phyloP scores from a whole-genome alignment of 768 basidiomycete species.

The Rhizopogon roseolus region DNA sequence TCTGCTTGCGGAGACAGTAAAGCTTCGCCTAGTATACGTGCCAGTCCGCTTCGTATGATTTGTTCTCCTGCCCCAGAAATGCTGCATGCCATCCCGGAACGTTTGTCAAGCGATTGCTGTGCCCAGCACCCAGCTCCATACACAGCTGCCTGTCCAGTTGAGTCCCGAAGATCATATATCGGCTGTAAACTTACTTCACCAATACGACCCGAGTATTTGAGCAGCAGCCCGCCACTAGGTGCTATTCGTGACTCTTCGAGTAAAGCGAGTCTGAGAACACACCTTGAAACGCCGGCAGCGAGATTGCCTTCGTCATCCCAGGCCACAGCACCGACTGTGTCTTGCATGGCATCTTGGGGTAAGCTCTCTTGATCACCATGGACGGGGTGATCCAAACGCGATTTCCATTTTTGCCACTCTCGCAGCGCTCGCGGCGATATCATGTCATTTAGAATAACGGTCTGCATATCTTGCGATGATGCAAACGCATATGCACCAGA shows the following conservation, averaged over 20 bases:
- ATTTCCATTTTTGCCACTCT: constrained; percentile 63
- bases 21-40: constrained; percentile 48
- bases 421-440: constrained; percentile 42
- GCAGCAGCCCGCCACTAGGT: constrained; percentile 69
- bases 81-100: constrained; percentile 56
- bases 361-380: not conserved
- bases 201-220: constrained; percentile 69
- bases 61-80: constrained; percentile 75
- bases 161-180: not conserved
- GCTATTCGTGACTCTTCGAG: not conserved
- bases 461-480: constrained; percentile 18
- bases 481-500: constrained; percentile 61
- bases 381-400: constrained; percentile 26
- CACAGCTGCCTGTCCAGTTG: constrained; percentile 49
- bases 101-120: constrained; percentile 23
- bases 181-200: constrained; percentile 52
- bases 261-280: constrained; percentile 1
- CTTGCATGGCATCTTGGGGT: constrained; percentile 44
- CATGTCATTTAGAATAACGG: constrained; percentile 41
- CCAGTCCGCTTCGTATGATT: constrained; percentile 55
- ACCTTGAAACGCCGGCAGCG: constrained; percentile 79
- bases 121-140: constrained; percentile 82
- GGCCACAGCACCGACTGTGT: constrained; percentile 79
- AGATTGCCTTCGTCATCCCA: constrained; percentile 40
- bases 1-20: constrained; percentile 20